Evolutionary conservation across 495 filamentous ascomycete genomes (phyloP).

Genomic region (Penicillium verhagenii): DNA sequence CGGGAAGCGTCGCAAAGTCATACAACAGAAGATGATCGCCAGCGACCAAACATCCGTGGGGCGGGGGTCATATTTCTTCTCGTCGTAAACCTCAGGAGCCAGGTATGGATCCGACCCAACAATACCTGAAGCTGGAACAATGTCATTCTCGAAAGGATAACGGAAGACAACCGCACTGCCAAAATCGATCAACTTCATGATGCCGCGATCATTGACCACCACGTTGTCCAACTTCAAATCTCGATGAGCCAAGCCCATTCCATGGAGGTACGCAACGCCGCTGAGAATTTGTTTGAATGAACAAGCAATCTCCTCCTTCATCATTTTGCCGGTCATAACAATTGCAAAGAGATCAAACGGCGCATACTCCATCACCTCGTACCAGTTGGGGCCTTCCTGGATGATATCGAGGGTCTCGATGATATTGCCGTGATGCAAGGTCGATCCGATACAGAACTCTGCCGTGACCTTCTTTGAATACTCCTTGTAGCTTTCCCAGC

Average conservation of each 20-base stretch:
- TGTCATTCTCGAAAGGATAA: constrained; percentile 94
- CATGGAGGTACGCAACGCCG: constrained; percentile 96
- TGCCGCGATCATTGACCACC: constrained; percentile 93
- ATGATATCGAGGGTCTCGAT: constrained; percentile 98
- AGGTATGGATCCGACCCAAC: constrained; percentile 98
- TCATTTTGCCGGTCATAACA: constrained; percentile 99
- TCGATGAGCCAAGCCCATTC: constrained; percentile 92
- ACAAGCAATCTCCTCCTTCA: constrained; percentile 84
- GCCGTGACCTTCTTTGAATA: constrained; percentile 99
- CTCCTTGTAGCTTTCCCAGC: constrained; percentile 89
- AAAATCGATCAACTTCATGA: constrained; percentile 99
- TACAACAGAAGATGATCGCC: constrained; percentile 98
- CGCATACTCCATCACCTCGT: constrained; percentile 99
- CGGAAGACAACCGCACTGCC: constrained; percentile 94
- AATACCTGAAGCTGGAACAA: constrained; percentile 88
- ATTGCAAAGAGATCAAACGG: constrained; percentile 96
- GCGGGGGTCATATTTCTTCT: constrained; percentile 90
- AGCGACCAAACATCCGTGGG: constrained; percentile 97
- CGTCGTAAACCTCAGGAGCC: constrained; percentile 94
- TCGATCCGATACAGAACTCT: constrained; percentile 97
- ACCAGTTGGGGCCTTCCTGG: constrained; percentile 93
- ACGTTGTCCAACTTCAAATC: constrained; percentile 99
- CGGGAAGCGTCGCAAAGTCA: constrained; percentile 92
- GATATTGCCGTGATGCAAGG: constrained; percentile 96
- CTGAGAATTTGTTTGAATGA: constrained; percentile 92